Percentiles rank a stretch among this genome's conserved stretches.
phyloP scores from a whole-genome alignment of 805 yeast species.

The Candida sanyiensis region DNA sequence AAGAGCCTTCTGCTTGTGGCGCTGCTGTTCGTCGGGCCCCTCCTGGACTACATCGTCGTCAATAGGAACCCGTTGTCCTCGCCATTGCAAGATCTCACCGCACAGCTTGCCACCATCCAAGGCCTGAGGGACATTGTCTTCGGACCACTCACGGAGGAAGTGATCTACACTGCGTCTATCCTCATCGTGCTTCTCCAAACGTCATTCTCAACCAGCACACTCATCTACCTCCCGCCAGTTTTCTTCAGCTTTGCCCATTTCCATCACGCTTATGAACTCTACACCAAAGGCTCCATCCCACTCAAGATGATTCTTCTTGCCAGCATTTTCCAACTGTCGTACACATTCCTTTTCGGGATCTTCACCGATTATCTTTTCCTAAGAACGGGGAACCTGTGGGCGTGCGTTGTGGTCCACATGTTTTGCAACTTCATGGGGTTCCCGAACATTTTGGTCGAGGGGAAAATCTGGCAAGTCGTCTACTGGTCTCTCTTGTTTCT shows the following conservation, averaged over 20 bases:
- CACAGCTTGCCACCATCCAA: conserved; percentile 27
- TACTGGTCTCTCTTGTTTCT: conserved; percentile 36
- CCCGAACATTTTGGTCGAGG: conserved; percentile 36
- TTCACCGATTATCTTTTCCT: conserved; percentile 53
- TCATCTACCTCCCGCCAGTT: conserved; percentile 46
- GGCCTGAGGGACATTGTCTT: conserved; percentile 53
- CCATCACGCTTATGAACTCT: conserved; percentile 60
- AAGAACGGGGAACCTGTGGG: conserved; percentile 49
- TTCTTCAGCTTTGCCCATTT: conserved; percentile 75
- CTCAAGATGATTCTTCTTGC: conserved; percentile 30
- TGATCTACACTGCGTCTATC: conserved; percentile 54
- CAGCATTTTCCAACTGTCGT: conserved; percentile 48
- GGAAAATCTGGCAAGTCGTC: conserved; percentile 26
- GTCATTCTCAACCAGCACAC: conserved; percentile 11
- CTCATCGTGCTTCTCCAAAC: conserved; percentile 28
- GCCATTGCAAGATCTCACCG: conserved; percentile 17
- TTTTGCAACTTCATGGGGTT: conserved; percentile 70
- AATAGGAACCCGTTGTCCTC: conserved; percentile 14
- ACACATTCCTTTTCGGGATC: conserved; percentile 69
- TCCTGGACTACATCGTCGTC: conserved; percentile 31
- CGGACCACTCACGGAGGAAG: conserved; percentile 78
- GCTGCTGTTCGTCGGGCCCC: conserved; percentile 45
- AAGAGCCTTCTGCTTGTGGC: conserved; percentile 29
- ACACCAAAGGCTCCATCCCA: conserved; percentile 24
- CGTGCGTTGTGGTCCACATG: conserved; percentile 52